Base-by-base conservation (phyloP, 2,329 filamentous ascomycete genomes). In the Aureobasidium sp. region DNA sequence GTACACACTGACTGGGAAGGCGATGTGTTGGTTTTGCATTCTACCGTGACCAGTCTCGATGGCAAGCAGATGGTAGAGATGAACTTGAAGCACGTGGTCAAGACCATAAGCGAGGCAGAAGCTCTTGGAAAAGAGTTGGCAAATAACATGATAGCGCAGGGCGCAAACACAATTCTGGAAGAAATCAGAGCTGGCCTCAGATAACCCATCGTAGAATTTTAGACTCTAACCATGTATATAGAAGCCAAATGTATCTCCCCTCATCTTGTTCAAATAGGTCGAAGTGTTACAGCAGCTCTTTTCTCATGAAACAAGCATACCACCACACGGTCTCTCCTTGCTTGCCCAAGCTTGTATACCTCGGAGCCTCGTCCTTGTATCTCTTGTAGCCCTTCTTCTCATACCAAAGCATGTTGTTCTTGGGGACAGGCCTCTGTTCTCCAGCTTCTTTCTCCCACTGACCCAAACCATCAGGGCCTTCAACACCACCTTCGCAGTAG, bases 121-220 rank as follows among this genome's bases (percentile, higher is more conserved):
- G 79, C 79, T 44, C 85, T 95, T 71, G 92, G 92, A 44, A 80
- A 82, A 72, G 81, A 81, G 49, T 81, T 94, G 53, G 91, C 91
- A 5, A 76, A 83, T 68, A 81, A 85, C 58, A 74, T 97, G 72
- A 81, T 91, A 30, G 81, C 83, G 59, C 82, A 82, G 66, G 92
- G 92, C 13, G 92, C 91, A 10, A 86, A 85, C 65, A 85, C 83
- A 72, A 96, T 97, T 65, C 76, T 97, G 65, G 84, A 92, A 67
- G 84, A 82, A 37, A 60, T 60, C 47, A 60, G 54, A 47, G 42
- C 54, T 27, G 54, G 51, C n/a, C 51, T 55, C 39, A 44, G 51
- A 44, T 55, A 29, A 55, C 16, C 3, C 1, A 34, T 25, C 8
- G 11, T 37, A 21, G 1, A 29, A 25, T 1, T 34, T 11, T n/a